Evolutionary conservation across 2,329 filamentous ascomycete species (phyloP).

Genomic region (Cladosporium halotolerans): DNA sequence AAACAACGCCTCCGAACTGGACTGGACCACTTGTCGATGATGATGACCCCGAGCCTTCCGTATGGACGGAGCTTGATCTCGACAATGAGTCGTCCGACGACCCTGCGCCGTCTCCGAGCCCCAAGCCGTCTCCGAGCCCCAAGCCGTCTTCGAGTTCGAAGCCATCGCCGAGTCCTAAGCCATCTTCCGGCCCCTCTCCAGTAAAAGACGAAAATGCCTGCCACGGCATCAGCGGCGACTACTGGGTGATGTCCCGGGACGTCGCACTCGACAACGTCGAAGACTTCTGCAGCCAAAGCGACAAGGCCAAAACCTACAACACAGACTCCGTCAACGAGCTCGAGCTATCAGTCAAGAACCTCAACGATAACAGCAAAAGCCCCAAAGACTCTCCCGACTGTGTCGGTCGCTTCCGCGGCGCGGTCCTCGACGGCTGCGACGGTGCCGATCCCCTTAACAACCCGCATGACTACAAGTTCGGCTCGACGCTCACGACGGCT

Average conservation of each 20-base stretch:
- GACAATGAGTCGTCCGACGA: too few species aligned
- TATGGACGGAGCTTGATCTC: too few species aligned
- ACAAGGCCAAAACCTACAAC: not conserved
- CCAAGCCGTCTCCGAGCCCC: too few species aligned
- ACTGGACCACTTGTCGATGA: too few species aligned
- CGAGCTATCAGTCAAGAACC: not conserved
- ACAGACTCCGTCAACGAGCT: constrained; percentile 7
- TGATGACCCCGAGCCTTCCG: too few species aligned
- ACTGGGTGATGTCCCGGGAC: constrained; percentile 10
- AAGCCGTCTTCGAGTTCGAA: too few species aligned
- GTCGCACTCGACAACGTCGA: constrained; percentile 1
- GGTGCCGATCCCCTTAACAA: constrained; percentile 9
- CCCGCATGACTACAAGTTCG: constrained; percentile 13
- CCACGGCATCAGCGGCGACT: constrained; percentile 12
- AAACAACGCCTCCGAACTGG: too few species aligned
- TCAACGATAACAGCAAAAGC: not conserved
- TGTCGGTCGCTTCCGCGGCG: not conserved
- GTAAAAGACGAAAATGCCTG: not conserved
- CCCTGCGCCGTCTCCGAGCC: too few species aligned
- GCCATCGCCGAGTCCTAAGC: too few species aligned
- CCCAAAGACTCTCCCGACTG: constrained; percentile 8
- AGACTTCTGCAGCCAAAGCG: constrained; percentile 2
- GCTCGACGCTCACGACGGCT: constrained; percentile 1
- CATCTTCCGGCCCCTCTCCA: too few species aligned
- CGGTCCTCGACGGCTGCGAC: constrained; percentile 12